phyloP scores from a whole-genome alignment of 2,329 filamentous ascomycete genomes.

The Aureobasidium sp. region DNA sequence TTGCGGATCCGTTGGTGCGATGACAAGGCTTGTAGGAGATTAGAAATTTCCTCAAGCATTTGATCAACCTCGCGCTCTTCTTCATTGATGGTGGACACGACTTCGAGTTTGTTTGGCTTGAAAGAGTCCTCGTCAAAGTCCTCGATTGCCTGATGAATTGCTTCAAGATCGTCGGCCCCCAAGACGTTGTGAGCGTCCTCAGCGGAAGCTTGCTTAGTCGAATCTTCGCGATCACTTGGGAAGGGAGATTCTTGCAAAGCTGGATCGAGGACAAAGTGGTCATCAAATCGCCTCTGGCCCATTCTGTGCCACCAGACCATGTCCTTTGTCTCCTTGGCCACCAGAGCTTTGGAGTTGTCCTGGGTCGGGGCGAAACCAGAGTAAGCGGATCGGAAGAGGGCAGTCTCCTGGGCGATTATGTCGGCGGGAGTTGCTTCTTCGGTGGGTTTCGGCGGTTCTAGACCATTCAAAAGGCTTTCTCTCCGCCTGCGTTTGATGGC shows the following conservation, averaged over 20 bases:
- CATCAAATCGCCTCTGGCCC: slow-evolving; percentile 54
- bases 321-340: slow-evolving; percentile 58
- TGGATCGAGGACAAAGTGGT: slow-evolving; percentile 49
- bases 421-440: slow-evolving; percentile 25
- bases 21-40: slow-evolving; percentile 65
- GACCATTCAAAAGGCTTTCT: slow-evolving; percentile 60
- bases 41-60: slow-evolving; percentile 63
- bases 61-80: slow-evolving; percentile 28
- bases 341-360: slow-evolving; percentile 62
- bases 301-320: slow-evolving; percentile 69
- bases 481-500: slow-evolving; percentile 59
- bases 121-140: slow-evolving; percentile 16
- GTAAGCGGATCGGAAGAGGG: slow-evolving; percentile 67
- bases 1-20: slow-evolving; percentile 76
- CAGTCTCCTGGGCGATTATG: slow-evolving; percentile 50
- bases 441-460: slow-evolving; percentile 40
- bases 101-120: slow-evolving; percentile 14
- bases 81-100: slow-evolving; percentile 16
- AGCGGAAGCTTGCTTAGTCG: background rate
- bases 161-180: slow-evolving; percentile 10
- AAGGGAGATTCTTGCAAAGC: slow-evolving; percentile 25
- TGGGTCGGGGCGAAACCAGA: slow-evolving; percentile 70
- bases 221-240: slow-evolving; percentile 19
- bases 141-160: slow-evolving; percentile 21
- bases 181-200: slow-evolving; percentile 13